Conservation (phyloP, 768 basidiomycete genomes). For the Suillus variegatus region DNA sequence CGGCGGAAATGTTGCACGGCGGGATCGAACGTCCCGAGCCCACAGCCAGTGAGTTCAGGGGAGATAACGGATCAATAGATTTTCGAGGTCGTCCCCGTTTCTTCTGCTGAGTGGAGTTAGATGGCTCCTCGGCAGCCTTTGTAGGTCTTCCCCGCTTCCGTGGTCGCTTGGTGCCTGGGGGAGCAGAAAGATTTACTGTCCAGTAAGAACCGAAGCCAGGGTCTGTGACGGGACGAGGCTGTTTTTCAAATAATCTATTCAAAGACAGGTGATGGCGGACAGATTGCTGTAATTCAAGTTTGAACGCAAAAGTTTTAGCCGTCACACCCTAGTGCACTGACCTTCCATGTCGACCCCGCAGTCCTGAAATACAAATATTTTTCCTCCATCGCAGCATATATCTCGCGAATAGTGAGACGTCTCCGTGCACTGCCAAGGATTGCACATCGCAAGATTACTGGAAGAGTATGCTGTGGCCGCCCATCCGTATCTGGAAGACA, state of each 20-base stretch:
- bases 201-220: slow-evolving; percentile 89
- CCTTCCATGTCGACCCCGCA: slow-evolving; percentile 87
- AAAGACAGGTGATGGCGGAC: slow-evolving; percentile 83
- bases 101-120: slow-evolving; percentile 28
- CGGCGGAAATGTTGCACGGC: slow-evolving; percentile 27
- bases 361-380: slow-evolving; percentile 83
- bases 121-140: slow-evolving; percentile 38
- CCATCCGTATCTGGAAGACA: slow-evolving; percentile 81
- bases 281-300: slow-evolving; percentile 62
- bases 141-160: slow-evolving; percentile 73
- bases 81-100: slow-evolving; percentile 46
- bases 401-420: slow-evolving; percentile 80
- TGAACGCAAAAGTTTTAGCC: slow-evolving; percentile 1
- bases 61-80: slow-evolving; percentile 16
- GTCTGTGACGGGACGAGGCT: slow-evolving; percentile 79
- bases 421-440: slow-evolving; percentile 77
- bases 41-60: slow-evolving; percentile 18
- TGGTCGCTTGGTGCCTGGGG: slow-evolving; percentile 83
- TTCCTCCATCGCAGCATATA: slow-evolving; percentile 84
- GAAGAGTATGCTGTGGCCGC: slow-evolving; percentile 81
- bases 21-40: slow-evolving; percentile 20
- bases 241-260: slow-evolving; percentile 80
- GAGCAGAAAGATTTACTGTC: slow-evolving; percentile 86
- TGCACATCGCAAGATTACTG: slow-evolving; percentile 82
- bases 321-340: slow-evolving; percentile 29